phyloP scores from a whole-genome alignment of 306 rosid genomes.

The Lagenaria siceraria region DNA sequence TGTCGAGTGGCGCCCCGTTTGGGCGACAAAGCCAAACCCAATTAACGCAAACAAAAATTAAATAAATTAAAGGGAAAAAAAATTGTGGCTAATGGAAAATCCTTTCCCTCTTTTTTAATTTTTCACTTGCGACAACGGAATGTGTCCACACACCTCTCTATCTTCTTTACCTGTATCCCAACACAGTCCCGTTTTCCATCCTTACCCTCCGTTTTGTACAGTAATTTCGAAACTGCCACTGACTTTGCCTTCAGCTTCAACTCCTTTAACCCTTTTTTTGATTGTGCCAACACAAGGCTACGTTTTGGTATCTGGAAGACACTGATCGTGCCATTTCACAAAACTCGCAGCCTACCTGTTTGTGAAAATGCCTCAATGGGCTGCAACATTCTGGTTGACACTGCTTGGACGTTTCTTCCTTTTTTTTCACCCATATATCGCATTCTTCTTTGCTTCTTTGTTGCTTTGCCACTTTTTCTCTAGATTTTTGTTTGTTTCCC shows the following conservation, averaged over 20 bases:
- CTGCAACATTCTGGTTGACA: constrained; percentile 14
- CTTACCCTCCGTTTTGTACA: constrained; percentile 8
- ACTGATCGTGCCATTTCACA: constrained; percentile 36
- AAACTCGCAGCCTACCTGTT: constrained; percentile 10
- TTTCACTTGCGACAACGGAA: neutral
- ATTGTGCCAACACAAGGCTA: constrained; percentile 22
- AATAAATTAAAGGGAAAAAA: no score
- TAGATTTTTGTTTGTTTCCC: neutral
- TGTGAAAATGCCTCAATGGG: constrained; percentile 11
- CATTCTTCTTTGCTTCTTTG: neutral
- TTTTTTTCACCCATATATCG: neutral
- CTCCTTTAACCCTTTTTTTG: neutral
- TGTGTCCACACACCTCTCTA: neutral
- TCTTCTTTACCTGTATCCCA: constrained; percentile 9
- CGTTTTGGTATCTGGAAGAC: constrained; percentile 25
- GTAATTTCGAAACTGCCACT: constrained; percentile 20
- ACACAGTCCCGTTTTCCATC: constrained; percentile 17
- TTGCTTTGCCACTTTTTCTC: neutral
- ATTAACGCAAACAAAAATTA: constrained; percentile 3
- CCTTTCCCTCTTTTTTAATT: neutral
- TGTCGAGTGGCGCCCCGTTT: constrained; percentile 57
- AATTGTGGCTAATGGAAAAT: constrained; percentile 20
- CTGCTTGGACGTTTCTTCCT: neutral
- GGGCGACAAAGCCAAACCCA: constrained; percentile 49
- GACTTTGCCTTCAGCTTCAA: neutral